Conservation (phyloP, 495 filamentous ascomycete genomes). For the Xylaria acuta region DNA sequence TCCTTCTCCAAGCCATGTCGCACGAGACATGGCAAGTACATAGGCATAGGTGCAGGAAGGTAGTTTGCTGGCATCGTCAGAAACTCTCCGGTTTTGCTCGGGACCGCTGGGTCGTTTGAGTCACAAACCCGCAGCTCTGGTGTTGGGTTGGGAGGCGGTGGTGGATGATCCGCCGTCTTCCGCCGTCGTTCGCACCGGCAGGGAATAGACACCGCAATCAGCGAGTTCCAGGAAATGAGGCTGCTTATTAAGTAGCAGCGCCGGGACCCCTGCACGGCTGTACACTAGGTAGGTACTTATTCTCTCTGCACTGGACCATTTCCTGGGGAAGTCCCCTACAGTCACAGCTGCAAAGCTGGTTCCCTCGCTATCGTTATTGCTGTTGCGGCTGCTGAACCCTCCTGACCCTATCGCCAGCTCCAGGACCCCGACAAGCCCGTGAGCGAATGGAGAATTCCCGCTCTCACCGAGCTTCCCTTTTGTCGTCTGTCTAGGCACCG, state of each 20-base stretch:
- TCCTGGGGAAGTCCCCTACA: neutral
- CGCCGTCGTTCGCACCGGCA: neutral
- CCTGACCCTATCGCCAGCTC: neutral
- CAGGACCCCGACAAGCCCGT: neutral
- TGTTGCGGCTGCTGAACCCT: slow-evolving; percentile 6
- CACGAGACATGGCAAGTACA: neutral
- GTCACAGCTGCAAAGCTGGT: neutral
- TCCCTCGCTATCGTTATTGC: neutral
- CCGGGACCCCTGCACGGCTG: slow-evolving; percentile 6
- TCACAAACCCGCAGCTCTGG: neutral
- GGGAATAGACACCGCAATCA: too few relatives aligned
- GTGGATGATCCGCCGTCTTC: neutral
- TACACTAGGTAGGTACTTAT: neutral
- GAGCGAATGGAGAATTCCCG: neutral
- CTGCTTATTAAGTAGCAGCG: slow-evolving; percentile 12
- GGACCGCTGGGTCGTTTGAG: neutral
- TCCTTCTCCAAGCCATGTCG: slow-evolving; percentile 15
- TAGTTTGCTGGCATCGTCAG: neutral
- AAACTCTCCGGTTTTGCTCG: slow-evolving; percentile 12
- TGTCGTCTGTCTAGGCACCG: neutral
- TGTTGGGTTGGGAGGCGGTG: neutral
- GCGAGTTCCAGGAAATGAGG: slow-evolving; percentile 16
- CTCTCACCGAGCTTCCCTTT: slow-evolving; percentile 11
- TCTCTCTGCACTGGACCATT: slow-evolving; percentile 11
- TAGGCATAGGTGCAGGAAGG: neutral